Evolutionary conservation across 1,284 basidiomycete species (phyloP), one percentile per base, ranked within the genome.

Genomic region (Heterobasidion irregulare): DNA sequence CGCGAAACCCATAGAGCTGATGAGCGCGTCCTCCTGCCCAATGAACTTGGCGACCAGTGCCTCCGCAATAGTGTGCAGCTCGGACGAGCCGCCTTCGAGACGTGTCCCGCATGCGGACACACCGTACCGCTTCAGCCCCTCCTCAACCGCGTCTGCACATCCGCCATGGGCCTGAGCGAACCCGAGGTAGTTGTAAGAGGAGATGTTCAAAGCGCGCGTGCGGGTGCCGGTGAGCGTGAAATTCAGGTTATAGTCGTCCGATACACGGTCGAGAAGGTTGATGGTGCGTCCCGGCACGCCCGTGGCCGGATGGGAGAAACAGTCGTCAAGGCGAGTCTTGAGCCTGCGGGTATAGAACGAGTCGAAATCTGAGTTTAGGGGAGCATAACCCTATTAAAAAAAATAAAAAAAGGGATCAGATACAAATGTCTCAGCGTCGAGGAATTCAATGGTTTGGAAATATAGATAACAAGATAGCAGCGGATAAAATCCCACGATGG

Each of bases 171-270:
- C 92, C 69, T 98, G 94, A 1, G 96, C 96, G 66, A 99, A 99
- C 6, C 97, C 96, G 63, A 99, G 92, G 68, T 99, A 99, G 75
- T 99, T 99, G 79, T 99, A 99, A 6, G 94, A 98, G 8, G 94
- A 96, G 63, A 98, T 88, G 71, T 99, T 99, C 64, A 99, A 85
- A 0, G 87, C 90, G 56, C 94, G 91, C 1, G 93, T 95, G 45
- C 81, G 82, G 0, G 77, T 81, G 59, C 94, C 96, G 1, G 91
- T 89, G 61, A 89, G 76, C 46, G 84, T 71, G 65, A 94, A 90
- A 7, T 86, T 88, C 65, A 82, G 77, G 73, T 93, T 91, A 74
- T 88, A 86, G 71, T 98, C 90, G 53, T 82, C 73, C 2, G 92
- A 90, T 60, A 82, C 78, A 50, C 96, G 89, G 73, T 99, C 94